These are phyloP conservation scores for Xylariaceae sp. DNA, from an alignment of 2,329 filamentous ascomycete species.

Conservation along the genomic window DNA sequence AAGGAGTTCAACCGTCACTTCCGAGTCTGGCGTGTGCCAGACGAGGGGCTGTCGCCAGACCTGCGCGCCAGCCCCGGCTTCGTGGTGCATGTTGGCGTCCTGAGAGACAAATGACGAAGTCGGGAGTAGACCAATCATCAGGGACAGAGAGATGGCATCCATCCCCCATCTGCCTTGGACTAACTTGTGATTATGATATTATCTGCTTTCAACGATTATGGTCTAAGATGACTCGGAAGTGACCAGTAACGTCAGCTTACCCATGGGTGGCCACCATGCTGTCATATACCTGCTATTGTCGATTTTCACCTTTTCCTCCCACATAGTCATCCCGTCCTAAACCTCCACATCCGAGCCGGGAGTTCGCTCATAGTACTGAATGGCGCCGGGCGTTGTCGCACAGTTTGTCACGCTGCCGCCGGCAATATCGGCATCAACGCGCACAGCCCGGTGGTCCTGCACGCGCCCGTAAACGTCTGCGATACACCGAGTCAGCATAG, in stretches of 20 bases:
- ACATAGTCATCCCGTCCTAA: background rate
- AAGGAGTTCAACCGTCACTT: slow-evolving; percentile 60
- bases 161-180: too few relatives aligned
- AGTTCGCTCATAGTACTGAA: slow-evolving; percentile 48
- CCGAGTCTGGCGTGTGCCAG: slow-evolving; percentile 67
- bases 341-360: slow-evolving; percentile 24
- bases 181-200: too few relatives aligned
- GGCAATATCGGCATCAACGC: slow-evolving; percentile 35
- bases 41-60: slow-evolving; percentile 49
- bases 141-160: background rate
- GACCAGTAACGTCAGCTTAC: too few relatives aligned
- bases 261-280: too few relatives aligned
- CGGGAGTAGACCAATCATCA: background rate
- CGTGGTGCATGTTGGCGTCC: slow-evolving; percentile 69
- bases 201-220: too few relatives aligned
- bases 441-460: slow-evolving; percentile 41
- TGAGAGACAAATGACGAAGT: slow-evolving; percentile 31
- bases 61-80: slow-evolving; percentile 65
- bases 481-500: too few relatives aligned
- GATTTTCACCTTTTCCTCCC: too few relatives aligned
- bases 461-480: slow-evolving; percentile 50
- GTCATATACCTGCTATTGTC: too few relatives aligned
- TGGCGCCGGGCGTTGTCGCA: slow-evolving; percentile 42
- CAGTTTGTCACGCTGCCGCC: slow-evolving; percentile 46
- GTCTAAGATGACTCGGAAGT: too few relatives aligned